Base-by-base conservation (phyloP, 2,329 filamentous ascomycete species). In the Xylariaceae sp. region DNA sequence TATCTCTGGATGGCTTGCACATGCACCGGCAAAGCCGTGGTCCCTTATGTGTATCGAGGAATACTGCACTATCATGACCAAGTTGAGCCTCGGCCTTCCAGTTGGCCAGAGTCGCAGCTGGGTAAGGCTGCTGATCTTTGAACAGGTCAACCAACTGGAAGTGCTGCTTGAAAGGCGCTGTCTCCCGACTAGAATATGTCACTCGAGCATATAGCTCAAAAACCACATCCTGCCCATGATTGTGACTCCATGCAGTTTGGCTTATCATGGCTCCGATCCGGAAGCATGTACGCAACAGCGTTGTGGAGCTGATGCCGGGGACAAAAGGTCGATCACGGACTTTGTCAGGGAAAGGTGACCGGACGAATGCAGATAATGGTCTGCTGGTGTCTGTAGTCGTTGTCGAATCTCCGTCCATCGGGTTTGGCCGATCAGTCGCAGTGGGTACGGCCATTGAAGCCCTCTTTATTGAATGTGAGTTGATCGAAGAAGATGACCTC, bases 151-250 rank as follows among this genome's bases (percentile, higher is more conserved):
- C 73, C 45, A 89, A 80, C n/a, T 81, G 75, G 56, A 89, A 87
- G 50, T 81, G 73, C 61, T 89, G 85, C 55, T 76, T 81, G 17
- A 65, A 71, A 7, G 63, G 60, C 6, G 71, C 66, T 12, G 69
- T 67, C 50, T 85, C 80, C 0, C 85, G 77, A 48, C 71, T 77
- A 0, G 85, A 87, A 47, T 74, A 75, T 1, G 72, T 72, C 2
- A 88, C 79, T 22, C 81, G 75, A 3, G 83, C 83, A 61, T 84
- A 89, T 0, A 89, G 67, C 63, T 88, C 85, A 53, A 88, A 77
- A 0, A 79, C 64, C 4, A 72, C 73, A 0, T 70, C 62, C 17
- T 70, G 67, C n/a, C 70, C 64, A 10, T 69, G 58, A 11, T 58
- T 62, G 45, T 62, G 62, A 43, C 68, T 68, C 2, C 61, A 49